phyloP scores from a whole-genome alignment of 2,329 filamentous ascomycete species.

The Hypoxylon sp. region DNA sequence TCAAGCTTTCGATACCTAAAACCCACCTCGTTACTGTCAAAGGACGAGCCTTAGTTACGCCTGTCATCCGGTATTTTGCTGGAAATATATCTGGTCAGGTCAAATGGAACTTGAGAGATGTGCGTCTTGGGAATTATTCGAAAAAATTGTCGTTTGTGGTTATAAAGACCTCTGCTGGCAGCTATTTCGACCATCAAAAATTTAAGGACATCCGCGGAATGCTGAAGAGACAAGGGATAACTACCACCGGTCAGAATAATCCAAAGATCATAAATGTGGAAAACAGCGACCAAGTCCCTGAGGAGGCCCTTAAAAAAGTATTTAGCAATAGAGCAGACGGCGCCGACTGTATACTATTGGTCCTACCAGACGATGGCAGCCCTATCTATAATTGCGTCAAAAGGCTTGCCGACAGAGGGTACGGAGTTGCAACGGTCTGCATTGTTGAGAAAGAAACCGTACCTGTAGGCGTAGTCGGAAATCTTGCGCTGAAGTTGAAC shows the following conservation, averaged over 20 bases:
- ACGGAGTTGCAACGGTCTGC: conserved; percentile 73
- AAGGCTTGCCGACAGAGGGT: conserved; percentile 66
- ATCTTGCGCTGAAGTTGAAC: conserved; percentile 75
- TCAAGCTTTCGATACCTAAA: conserved; percentile 49
- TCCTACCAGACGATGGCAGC: conserved; percentile 59
- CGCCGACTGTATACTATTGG: conserved; percentile 63
- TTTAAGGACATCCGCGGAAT: neutral
- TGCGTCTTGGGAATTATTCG: neutral
- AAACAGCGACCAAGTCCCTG: neutral
- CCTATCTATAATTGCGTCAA: conserved; percentile 72
- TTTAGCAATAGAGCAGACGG: neutral
- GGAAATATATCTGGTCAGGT: neutral
- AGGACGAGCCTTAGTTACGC: conserved; percentile 70
- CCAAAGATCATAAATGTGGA: neutral
- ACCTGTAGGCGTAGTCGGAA: conserved; percentile 57
- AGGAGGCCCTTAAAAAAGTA: neutral
- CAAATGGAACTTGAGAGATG: conserved; percentile 11
- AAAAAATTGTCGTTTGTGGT: neutral
- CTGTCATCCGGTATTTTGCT: conserved; percentile 65
- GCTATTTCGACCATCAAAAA: neutral
- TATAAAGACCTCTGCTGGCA: neutral
- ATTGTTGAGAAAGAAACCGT: conserved; percentile 65
- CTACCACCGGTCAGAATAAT: neutral
- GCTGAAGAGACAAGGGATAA: neutral
- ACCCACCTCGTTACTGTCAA: conserved; percentile 71